Evolutionary conservation across 1,139 yeast genomes (phyloP), one percentile per base, ranked within the genome.

Genomic region (Pichia sp.): DNA sequence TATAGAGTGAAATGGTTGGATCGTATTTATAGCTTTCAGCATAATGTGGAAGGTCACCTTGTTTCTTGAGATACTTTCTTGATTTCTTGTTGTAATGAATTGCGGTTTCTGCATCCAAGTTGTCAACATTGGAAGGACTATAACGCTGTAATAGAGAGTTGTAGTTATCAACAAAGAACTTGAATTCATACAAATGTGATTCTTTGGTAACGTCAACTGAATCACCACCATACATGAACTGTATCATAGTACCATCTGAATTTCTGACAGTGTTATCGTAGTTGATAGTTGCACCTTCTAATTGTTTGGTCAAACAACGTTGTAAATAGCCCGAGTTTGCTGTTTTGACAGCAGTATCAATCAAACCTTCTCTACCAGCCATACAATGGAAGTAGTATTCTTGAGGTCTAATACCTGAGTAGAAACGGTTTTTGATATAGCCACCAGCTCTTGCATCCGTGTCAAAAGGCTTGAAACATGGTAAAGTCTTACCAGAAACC

Each of bases 341-440:
- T 8, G 99, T 95, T 75, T 95, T 95, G 62, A 95, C 99, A 54
- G 99, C 99, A 57, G 99, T 95, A 79, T 95, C 99, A 75, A 95
- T 95, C 70, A 95, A 82, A 75, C 99, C 99, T 80, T 95, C 99
- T 78, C 99, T 87, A 72, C 99, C 99, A 57, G 99, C 99, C 99
- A 95, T 95, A 79, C 99, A 93, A 77, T 95, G 99, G 93, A 95
- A 95, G 70, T 92, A 95, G 73, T 95, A 95, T 72, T 95, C 99
- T 75, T 95, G 99, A n/a, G 99, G 99, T 71, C 90, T 84, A 63
- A 95, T 88, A 72, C 99, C 99, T 43, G 98, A 90, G 72, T 90
- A 93, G 84, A 95, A 95, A 67, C 99, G 87, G 61, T 96, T 95
- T 70, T 93, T 89, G 69, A 95, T 90, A 70, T 90, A 95, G 55